These are phyloP conservation scores for Cydonia oblonga DNA, from an alignment of 331 rosid species.

Conservation along the genomic window DNA sequence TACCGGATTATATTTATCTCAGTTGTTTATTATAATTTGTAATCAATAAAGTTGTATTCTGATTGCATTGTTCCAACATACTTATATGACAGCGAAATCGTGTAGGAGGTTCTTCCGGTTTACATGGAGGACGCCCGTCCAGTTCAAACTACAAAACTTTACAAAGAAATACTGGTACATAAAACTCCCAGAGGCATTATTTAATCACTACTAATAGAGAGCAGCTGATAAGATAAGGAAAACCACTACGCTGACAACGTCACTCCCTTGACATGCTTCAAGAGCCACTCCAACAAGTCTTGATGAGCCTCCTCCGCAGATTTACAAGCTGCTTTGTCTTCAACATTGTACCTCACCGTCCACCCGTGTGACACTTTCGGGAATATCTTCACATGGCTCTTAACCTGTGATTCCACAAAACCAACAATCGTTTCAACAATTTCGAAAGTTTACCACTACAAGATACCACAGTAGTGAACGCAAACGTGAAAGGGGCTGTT, in stretches of 20 bases:
- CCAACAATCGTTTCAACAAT: neutral
- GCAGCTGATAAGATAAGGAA: neutral
- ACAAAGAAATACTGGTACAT: neutral
- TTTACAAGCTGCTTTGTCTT: constrained; percentile 47
- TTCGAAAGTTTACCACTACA: neutral
- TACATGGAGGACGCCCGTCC: neutral
- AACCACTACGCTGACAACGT: neutral
- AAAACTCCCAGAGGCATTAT: neutral
- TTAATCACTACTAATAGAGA: neutral
- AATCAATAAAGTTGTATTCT: no score
- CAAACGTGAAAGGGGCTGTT: neutral
- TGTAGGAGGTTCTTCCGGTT: neutral
- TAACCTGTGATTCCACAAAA: constrained; percentile 26
- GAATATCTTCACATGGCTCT: constrained; percentile 45
- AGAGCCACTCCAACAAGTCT: constrained; percentile 48
- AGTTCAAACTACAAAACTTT: neutral
- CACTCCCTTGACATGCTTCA: constrained; percentile 33
- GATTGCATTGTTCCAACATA: no score
- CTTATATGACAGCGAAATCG: neutral
- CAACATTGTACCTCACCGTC: constrained; percentile 53
- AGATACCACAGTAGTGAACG: neutral
- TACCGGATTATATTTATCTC: no score
- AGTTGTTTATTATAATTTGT: no score
- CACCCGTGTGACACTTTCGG: constrained; percentile 57
- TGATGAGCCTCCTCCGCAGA: constrained; percentile 58